Conservation (phyloP, 331 rosid genomes). For the Erythrophleum ivorense region DNA sequence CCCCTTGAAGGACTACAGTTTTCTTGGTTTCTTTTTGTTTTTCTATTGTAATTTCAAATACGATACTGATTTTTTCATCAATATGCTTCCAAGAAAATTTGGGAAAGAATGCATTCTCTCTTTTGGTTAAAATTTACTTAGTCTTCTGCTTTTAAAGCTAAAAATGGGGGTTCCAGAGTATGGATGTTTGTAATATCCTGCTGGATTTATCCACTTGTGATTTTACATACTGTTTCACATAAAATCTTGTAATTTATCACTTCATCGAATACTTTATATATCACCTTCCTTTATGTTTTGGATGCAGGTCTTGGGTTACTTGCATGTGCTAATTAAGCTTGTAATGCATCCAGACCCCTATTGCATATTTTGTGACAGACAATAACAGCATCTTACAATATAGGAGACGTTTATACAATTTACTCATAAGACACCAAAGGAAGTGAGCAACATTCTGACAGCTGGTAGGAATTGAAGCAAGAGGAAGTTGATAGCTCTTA, state of each 20-base stretch:
- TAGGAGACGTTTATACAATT: not conserved
- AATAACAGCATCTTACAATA: not conserved
- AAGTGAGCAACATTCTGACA: not conserved
- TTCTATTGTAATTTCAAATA: too few relatives aligned
- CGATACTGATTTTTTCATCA: too few relatives aligned
- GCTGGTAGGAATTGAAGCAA: not conserved
- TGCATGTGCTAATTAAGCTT: too few relatives aligned
- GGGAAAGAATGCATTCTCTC: not conserved
- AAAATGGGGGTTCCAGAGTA: not conserved
- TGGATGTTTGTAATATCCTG: not conserved
- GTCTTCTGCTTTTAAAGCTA: not conserved
- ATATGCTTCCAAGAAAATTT: not conserved
- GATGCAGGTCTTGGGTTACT: not conserved
- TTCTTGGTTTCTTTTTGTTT: too few relatives aligned
- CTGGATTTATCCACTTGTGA: not conserved
- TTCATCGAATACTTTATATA: not conserved
- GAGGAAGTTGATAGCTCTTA: slow-evolving; percentile 2
- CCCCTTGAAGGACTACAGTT: too few relatives aligned
- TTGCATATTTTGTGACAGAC: not conserved
- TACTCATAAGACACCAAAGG: not conserved
- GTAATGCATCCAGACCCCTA: too few relatives aligned
- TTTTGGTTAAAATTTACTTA: not conserved
- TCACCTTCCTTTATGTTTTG: not conserved
- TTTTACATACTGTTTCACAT: not conserved
- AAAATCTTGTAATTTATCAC: not conserved